Conservation (phyloP, 2,329 filamentous ascomycete genomes). For the Alternaria hordeiaustralica region DNA sequence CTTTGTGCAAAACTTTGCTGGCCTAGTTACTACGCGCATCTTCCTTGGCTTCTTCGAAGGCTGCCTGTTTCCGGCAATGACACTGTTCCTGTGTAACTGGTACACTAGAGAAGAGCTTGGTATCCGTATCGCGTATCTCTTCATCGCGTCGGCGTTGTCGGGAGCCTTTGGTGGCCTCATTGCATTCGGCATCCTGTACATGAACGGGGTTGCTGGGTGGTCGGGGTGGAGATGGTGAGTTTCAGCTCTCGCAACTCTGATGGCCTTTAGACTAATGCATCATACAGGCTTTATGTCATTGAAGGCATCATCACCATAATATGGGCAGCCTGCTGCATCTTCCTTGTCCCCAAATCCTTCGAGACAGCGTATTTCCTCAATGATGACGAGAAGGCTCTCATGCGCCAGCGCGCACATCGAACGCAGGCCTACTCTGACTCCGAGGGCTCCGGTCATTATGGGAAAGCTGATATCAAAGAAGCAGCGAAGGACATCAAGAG, state of each 20-base stretch:
- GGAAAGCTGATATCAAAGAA: constrained; percentile 38
- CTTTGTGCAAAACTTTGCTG: constrained; percentile 28
- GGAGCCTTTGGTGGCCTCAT: constrained; percentile 39
- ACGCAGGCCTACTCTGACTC: constrained; percentile 42
- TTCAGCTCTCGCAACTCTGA: not conserved
- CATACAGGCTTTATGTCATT: constrained; percentile 36
- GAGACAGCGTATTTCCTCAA: constrained; percentile 45
- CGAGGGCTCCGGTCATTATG: constrained; percentile 36
- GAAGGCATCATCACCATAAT: constrained; percentile 41
- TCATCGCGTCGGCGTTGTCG: constrained; percentile 35
- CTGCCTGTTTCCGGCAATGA: constrained; percentile 42
- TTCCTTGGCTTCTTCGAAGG: constrained; percentile 42
- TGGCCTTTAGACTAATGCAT: rapidly evolving
- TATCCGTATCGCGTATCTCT: constrained; percentile 37
- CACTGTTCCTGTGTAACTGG: constrained; percentile 40
- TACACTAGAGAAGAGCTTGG: constrained; percentile 41
- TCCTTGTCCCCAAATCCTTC: constrained; percentile 41
- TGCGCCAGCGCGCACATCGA: constrained; percentile 36
- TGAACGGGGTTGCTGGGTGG: constrained; percentile 35
- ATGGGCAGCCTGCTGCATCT: constrained; percentile 38
- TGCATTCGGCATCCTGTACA: constrained; percentile 39
- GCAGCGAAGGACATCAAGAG: constrained; percentile 42
- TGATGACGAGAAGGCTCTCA: constrained; percentile 37
- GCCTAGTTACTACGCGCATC: constrained; percentile 28
- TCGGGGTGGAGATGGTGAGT: constrained; percentile 37